phyloP scores from a whole-genome alignment of 23 red algal genomes.

The Cyanidiococcus yangmingshanensis region DNA sequence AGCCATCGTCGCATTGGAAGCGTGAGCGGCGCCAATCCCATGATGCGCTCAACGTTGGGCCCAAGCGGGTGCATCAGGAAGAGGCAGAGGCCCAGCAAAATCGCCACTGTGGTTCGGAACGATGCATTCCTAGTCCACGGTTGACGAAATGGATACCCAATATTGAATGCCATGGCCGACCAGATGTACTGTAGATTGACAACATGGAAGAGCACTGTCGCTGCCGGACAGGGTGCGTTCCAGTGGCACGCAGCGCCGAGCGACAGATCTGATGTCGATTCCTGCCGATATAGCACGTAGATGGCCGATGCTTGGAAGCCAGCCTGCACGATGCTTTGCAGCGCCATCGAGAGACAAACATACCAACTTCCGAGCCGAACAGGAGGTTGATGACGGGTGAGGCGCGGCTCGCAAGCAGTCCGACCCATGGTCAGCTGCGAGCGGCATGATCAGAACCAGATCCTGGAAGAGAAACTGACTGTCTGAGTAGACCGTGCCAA shows the following conservation, averaged over 20 bases:
- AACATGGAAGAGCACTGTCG: slow-evolving; percentile 17
- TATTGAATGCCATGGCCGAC: slow-evolving; percentile 25
- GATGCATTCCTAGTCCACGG: background rate
- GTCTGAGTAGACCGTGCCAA: slow-evolving; percentile 14
- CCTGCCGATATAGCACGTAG: background rate
- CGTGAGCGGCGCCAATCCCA: background rate
- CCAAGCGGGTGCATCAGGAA: background rate
- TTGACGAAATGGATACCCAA: slow-evolving; percentile 24
- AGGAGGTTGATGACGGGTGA: slow-evolving; percentile 6
- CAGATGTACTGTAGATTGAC: slow-evolving; percentile 35
- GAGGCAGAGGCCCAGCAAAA: background rate
- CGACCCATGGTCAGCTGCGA: slow-evolving; percentile 21
- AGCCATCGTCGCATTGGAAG: background rate
- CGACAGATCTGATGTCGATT: background rate
- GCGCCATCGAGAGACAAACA: background rate
- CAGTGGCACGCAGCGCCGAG: background rate
- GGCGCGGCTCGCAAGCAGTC: background rate
- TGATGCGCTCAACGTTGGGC: background rate
- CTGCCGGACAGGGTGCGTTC: background rate
- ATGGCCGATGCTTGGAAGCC: slow-evolving; percentile 11
- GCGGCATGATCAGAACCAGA: slow-evolving; percentile 30
- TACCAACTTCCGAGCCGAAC: background rate
- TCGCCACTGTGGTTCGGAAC: background rate
- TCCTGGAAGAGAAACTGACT: slow-evolving; percentile 36
- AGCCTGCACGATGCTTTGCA: slow-evolving; percentile 3